Conservation (phyloP, 1,139 yeast genomes). For the Hansenula lynferdii region DNA sequence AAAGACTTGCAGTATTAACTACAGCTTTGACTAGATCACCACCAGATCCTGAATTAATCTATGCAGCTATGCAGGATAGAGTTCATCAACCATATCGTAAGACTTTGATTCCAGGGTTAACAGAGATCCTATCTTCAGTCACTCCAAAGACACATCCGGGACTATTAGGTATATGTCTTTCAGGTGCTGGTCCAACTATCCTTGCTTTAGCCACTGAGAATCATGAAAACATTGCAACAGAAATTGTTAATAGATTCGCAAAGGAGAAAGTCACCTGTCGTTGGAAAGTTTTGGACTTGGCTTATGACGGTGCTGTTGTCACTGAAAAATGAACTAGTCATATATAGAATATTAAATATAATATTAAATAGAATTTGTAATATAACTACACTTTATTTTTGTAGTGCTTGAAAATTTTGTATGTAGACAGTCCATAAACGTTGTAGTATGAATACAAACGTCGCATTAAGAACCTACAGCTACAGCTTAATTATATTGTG, state of each 20-base stretch:
- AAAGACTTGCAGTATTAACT: constrained; percentile 67
- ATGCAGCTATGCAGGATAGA: constrained; percentile 94
- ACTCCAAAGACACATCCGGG: constrained; percentile 84
- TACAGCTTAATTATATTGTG: no score
- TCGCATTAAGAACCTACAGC: no score
- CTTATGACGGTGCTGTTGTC: constrained; percentile 76
- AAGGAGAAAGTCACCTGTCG: constrained; percentile 64
- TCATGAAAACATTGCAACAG: constrained; percentile 77
- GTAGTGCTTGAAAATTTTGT: no score
- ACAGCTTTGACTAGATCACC: constrained; percentile 81
- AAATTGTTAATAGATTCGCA: constrained; percentile 64
- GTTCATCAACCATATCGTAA: constrained; percentile 95
- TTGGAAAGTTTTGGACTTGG: constrained; percentile 83
- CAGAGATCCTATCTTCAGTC: constrained; percentile 72
- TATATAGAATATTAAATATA: no score
- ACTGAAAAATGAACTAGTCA: constrained; percentile 11
- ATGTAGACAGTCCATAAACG: no score
- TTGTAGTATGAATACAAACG: no score
- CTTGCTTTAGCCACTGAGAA: constrained; percentile 87
- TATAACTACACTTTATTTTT: no score
- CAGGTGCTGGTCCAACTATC: constrained; percentile 98
- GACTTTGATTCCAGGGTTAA: constrained; percentile 84
- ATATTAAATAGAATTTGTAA: no score
- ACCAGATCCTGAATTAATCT: constrained; percentile 78
- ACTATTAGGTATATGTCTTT: constrained; percentile 85